Conservation (phyloP, 768 basidiomycete genomes). For the Boletus vermiculosoides region DNA sequence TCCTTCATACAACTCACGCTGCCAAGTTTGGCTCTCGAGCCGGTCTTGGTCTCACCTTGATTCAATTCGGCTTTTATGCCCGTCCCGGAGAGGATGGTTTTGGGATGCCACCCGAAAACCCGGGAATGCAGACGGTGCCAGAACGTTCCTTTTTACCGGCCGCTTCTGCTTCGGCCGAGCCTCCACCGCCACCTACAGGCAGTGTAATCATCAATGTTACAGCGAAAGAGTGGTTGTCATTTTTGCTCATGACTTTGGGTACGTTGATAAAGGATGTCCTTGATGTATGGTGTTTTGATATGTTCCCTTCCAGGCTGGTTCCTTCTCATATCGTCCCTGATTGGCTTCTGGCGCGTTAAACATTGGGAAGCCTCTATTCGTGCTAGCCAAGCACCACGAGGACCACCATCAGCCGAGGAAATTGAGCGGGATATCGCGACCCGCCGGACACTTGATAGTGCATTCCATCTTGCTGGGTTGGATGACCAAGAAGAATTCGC, state of each 20-base stretch:
- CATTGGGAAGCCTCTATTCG: slow-evolving; percentile 79
- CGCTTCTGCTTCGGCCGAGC: slow-evolving; percentile 28
- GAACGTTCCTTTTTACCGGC: slow-evolving; percentile 23
- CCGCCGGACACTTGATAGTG: slow-evolving; percentile 48
- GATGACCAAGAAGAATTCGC: slow-evolving; percentile 17
- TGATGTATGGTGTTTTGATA: slow-evolving; percentile 1
- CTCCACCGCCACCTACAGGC: slow-evolving; percentile 4
- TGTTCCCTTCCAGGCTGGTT: slow-evolving; percentile 72
- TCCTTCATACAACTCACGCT: slow-evolving; percentile 89
- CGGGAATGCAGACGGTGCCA: slow-evolving; percentile 14
- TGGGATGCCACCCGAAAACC: slow-evolving; percentile 18
- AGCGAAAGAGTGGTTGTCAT: slow-evolving; percentile 86
- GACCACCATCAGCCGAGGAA: slow-evolving; percentile 37
- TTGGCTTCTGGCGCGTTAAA: slow-evolving; percentile 82
- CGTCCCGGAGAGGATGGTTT: slow-evolving; percentile 39
- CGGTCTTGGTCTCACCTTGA: slow-evolving; percentile 92
- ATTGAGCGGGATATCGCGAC: slow-evolving; percentile 51
- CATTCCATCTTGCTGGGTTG: slow-evolving; percentile 47
- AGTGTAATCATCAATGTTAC: slow-evolving; percentile 35
- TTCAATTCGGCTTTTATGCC: slow-evolving; percentile 86
- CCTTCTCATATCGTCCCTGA: slow-evolving; percentile 77
- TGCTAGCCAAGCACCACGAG: slow-evolving; percentile 32
- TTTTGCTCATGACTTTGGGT: slow-evolving; percentile 90
- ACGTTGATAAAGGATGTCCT: slow-evolving; percentile 11
- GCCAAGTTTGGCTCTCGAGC: slow-evolving; percentile 92